A percentile compares a stretch with the other conserved stretches of the same genome.
phyloP scores from a whole-genome alignment of 2,329 filamentous ascomycete genomes.

The Ustilaginoidea virens region DNA sequence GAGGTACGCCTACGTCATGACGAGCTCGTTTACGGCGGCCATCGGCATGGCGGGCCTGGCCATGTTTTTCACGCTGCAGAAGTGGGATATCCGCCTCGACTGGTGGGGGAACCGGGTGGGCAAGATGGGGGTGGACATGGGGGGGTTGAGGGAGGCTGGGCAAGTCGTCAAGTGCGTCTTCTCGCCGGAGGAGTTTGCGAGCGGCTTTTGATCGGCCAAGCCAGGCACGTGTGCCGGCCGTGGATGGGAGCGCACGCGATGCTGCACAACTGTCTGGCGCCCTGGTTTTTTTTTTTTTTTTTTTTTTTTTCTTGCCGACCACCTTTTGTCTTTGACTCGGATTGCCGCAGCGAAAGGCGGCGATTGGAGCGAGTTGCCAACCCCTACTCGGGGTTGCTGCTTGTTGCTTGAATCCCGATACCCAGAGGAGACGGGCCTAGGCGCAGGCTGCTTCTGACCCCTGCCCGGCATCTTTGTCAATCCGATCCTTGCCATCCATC shows the following conservation, averaged over 20 bases:
- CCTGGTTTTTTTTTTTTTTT: conserved; percentile 5
- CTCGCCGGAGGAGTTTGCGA: not conserved
- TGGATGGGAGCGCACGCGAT: too few species aligned
- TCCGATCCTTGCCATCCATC: too few species aligned
- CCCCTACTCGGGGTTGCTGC: too few species aligned
- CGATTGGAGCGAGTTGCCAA: too few species aligned
- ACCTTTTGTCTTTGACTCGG: too few species aligned
- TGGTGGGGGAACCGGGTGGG: conserved; percentile 15
- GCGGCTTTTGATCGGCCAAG: conserved; percentile 6
- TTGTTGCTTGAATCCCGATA: too few species aligned
- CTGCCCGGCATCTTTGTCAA: too few species aligned
- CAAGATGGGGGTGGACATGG: conserved; percentile 10
- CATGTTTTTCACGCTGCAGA: conserved; percentile 19
- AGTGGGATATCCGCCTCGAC: conserved; percentile 10
- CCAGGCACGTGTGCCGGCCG: conserved; percentile 10
- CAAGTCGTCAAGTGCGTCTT: conserved; percentile 7
- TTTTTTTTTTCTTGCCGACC: not conserved
- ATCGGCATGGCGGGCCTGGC: conserved; percentile 15
- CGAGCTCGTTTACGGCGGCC: conserved; percentile 16
- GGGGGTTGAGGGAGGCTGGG: conserved; percentile 5
- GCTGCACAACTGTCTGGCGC: too few species aligned
- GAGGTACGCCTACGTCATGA: conserved; percentile 16
- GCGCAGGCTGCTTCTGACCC: too few species aligned
- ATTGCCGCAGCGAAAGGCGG: too few species aligned
- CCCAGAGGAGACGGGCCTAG: too few species aligned